Evolutionary conservation across 768 basidiomycete species (phyloP), one percentile per base, ranked within the genome.

Genomic region (Hericium rajendrae): DNA sequence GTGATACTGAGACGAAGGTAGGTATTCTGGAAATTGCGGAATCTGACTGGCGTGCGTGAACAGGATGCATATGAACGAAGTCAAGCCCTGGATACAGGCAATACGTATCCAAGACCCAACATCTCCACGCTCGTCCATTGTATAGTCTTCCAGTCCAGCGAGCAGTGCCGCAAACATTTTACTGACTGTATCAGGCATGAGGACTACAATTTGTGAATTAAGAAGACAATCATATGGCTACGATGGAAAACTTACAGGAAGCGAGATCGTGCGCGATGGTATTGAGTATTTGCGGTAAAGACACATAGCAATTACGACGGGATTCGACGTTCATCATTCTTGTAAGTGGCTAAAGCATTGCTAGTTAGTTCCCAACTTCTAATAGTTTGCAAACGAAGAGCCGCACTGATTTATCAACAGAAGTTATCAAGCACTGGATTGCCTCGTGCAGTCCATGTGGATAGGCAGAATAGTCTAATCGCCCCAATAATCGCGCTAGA

Each of bases 51-150:
- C 75, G 48, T 73, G 66, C 12, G 69, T 64, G 62, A 87, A 75
- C 3, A 91, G 64, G 24, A 79, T 72, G 63, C 77, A 73, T 48
- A 79, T 72, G 57, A 83, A 70, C 8, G 74, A 71, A 16, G 81
- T 75, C 56, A 94, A 71, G 10, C 86, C 86, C 49, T 75, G 76
- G 53, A 94, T 78, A 64, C 86, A 89, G 2, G 84, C 82, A 6
- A 88, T 79, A 60, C 95, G 88, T 53, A 94, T 80, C 93, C 94
- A 97, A 2, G 95, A 97, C 43, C 95, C 95, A 39, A 99, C 88
- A 67, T 99, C 97, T 4, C 95, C 95, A 62, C 95, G 84, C 67
- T 97, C 90, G 67, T 99, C 95, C 51, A 82, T 83, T 5, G 91
- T 88, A 67, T 98, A 99, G 72, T 99, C 94, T 18, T 82, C 76